Conservation (phyloP, 768 basidiomycete genomes). For the Strobilomyces confusus region DNA sequence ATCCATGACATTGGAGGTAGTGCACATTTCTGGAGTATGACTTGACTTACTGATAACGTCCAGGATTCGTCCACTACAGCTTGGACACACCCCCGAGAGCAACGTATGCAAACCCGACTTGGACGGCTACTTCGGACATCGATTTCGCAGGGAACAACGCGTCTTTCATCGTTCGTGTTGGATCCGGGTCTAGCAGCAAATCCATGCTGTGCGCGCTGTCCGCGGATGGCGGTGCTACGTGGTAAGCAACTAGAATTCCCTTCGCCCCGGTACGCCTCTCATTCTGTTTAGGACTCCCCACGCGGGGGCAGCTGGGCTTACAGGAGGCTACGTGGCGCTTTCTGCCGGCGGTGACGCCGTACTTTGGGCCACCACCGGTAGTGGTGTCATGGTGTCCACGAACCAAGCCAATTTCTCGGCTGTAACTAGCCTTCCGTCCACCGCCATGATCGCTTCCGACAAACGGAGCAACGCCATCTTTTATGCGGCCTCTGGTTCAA, state of each 20-base stretch:
- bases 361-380: slow-evolving; percentile 1
- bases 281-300: slow-evolving; percentile 3
- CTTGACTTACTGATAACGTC: neutral
- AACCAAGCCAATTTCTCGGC: slow-evolving; percentile 3
- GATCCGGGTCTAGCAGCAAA: neutral
- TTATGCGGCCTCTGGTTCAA: slow-evolving; percentile 53
- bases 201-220: slow-evolving; percentile 8
- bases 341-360: slow-evolving; percentile 10
- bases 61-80: slow-evolving; percentile 9
- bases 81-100: slow-evolving; percentile 2
- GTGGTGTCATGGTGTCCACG: slow-evolving; percentile 10
- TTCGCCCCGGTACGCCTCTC: neutral
- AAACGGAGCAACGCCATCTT: slow-evolving; percentile 54
- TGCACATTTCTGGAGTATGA: neutral
- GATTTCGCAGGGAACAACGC: slow-evolving; percentile 13
- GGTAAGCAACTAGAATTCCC: neutral
- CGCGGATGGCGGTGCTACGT: slow-evolving; percentile 8
- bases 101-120: slow-evolving; percentile 5
- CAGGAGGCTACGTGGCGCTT: slow-evolving; percentile 5
- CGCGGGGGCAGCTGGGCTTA: slow-evolving; percentile 7
- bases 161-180: slow-evolving; percentile 8
- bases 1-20: slow-evolving; percentile 42
- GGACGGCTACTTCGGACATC: slow-evolving; percentile 5
- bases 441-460: slow-evolving; percentile 58
- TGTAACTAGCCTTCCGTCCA: slow-evolving; percentile 43